Conservation (phyloP, 495 filamentous ascomycete species). For the Aspergillus sparsus region DNA sequence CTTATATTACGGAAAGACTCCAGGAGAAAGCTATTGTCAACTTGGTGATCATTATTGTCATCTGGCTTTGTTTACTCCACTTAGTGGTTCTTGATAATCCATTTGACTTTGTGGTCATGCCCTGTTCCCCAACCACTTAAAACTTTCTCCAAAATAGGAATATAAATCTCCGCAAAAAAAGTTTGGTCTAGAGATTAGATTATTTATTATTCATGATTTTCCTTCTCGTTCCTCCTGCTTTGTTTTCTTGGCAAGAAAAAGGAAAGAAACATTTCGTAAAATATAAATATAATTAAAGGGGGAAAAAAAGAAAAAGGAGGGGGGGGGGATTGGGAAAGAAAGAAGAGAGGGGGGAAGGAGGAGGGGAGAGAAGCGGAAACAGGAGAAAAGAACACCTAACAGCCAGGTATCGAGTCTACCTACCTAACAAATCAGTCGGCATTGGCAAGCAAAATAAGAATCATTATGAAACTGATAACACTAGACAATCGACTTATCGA, state of each 20-base stretch:
- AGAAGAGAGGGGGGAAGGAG: not conserved
- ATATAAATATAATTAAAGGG: constrained; percentile 4
- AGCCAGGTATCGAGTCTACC: too few species aligned
- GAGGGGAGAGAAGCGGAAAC: not conserved
- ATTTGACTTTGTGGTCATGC: not conserved
- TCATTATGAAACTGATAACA: constrained; percentile 1
- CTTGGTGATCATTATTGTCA: not conserved
- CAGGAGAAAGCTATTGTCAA: not conserved
- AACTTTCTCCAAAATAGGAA: not conserved
- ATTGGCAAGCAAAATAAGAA: constrained; percentile 3
- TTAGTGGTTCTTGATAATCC: not conserved
- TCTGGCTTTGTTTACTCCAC: not conserved
- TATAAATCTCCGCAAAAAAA: not conserved
- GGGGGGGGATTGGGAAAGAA: too few species aligned
- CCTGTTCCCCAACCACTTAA: not conserved
- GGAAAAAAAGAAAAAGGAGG: constrained; percentile 3
- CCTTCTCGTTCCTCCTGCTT: not conserved
- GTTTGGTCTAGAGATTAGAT: not conserved
- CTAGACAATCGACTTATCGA: constrained; percentile 8
- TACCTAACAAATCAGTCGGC: too few species aligned
- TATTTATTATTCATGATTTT: not conserved
- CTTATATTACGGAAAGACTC: not conserved
- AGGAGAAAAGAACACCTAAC: not conserved
- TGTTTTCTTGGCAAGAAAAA: constrained; percentile 4
- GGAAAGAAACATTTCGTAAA: not conserved